Evolutionary conservation across 805 yeast species (phyloP).

Genomic region (Teunomyces barrocoloradensis): DNA sequence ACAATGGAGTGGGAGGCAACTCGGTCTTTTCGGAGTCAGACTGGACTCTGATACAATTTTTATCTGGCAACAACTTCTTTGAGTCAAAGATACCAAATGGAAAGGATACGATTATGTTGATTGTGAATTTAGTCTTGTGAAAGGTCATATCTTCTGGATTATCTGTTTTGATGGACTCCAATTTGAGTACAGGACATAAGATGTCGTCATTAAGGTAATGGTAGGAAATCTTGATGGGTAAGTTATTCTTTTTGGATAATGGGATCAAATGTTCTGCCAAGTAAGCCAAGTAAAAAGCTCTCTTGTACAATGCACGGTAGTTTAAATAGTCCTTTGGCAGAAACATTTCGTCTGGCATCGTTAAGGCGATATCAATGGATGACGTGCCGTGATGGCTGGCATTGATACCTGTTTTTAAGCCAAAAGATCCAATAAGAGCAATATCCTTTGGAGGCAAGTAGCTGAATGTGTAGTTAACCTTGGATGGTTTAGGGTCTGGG

Average conservation of each 20-base stretch:
- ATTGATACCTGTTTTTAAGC: slow-evolving; percentile 71
- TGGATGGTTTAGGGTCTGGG: slow-evolving; percentile 84
- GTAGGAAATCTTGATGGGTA: slow-evolving; percentile 62
- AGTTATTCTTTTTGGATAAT: slow-evolving; percentile 50
- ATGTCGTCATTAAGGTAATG: slow-evolving; percentile 73
- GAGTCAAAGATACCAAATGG: slow-evolving; percentile 69
- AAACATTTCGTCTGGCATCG: slow-evolving; percentile 75
- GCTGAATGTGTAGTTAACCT: slow-evolving; percentile 67
- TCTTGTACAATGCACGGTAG: slow-evolving; percentile 84
- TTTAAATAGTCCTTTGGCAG: slow-evolving; percentile 88
- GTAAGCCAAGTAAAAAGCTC: slow-evolving; percentile 83
- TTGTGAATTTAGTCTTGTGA: slow-evolving; percentile 64
- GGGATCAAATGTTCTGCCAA: slow-evolving; percentile 63
- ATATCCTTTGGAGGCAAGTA: slow-evolving; percentile 71
- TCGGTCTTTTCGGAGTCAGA: slow-evolving; percentile 30
- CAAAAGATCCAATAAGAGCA: slow-evolving; percentile 84
- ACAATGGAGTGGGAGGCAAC: slow-evolving; percentile 77
- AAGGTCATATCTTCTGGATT: slow-evolving; percentile 52
- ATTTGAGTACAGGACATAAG: slow-evolving; percentile 68
- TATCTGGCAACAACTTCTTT: slow-evolving; percentile 74
- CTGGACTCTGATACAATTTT: slow-evolving; percentile 78
- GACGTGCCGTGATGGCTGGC: slow-evolving; percentile 2
- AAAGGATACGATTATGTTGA: slow-evolving; percentile 72
- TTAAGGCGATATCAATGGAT: slow-evolving; percentile 73
- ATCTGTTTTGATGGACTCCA: slow-evolving; percentile 54